phyloP scores from a whole-genome alignment of 2,329 filamentous ascomycete species.

The Grosmannia penicillata region DNA sequence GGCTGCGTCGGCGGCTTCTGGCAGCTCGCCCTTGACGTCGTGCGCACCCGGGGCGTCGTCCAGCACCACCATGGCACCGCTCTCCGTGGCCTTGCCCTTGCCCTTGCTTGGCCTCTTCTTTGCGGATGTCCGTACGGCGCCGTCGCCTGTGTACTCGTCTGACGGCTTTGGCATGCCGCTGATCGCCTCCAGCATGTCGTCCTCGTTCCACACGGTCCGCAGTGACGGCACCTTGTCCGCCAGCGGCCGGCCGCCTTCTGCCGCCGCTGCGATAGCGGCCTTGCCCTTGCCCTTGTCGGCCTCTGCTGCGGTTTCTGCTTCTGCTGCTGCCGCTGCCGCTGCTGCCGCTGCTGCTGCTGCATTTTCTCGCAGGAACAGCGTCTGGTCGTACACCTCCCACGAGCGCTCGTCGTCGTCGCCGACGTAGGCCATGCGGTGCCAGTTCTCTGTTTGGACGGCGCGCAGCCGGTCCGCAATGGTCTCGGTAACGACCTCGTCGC shows the following conservation, averaged over 20 bases:
- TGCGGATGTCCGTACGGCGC: background rate
- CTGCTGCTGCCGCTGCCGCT: constrained; percentile 7
- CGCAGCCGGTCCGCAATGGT: constrained; percentile 65
- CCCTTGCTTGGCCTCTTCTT: background rate
- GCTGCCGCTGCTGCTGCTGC: constrained; percentile 5
- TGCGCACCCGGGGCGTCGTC: too few relatives aligned
- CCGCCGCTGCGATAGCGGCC: constrained; percentile 8
- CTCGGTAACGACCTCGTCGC: constrained; percentile 42
- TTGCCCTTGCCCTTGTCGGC: constrained; percentile 14
- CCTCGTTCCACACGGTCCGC: constrained; percentile 26
- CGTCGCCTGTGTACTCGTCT: background rate
- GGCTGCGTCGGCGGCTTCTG: background rate
- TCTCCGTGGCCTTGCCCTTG: background rate
- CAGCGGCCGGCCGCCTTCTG: constrained; percentile 11
- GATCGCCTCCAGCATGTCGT: constrained; percentile 29
- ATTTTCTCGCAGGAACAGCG: constrained; percentile 40
- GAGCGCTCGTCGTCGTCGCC: constrained; percentile 67
- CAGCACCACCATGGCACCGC: background rate
- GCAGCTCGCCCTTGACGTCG: background rate
- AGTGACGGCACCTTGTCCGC: constrained; percentile 24
- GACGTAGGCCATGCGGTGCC: constrained; percentile 65
- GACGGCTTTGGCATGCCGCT: constrained; percentile 21
- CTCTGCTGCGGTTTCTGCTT: constrained; percentile 9
- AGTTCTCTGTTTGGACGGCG: constrained; percentile 66
- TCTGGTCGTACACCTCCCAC: constrained; percentile 62